Base-by-base conservation (phyloP, 106 monocot species). In the Phalaenopsis aphrodite region DNA sequence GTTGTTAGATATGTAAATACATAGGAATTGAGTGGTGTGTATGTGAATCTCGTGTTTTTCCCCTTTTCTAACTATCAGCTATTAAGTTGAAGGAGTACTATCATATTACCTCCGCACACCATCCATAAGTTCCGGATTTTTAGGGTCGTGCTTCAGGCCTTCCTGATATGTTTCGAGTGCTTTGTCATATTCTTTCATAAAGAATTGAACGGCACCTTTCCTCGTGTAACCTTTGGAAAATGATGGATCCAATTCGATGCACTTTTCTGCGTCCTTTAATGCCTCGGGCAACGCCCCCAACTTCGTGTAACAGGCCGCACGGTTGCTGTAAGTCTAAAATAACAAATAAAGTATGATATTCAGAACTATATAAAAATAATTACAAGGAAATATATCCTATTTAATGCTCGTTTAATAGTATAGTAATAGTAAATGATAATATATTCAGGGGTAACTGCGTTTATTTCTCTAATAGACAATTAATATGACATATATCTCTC, bases 181-280 rank as follows among this genome's bases (percentile, higher is more conserved):
- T 75, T 99, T 99, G 69, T 99, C 94, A 79, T 97, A 93, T 71
- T 99, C 98, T 81, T 99, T 94, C 94, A 99, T 99, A 74, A 99
- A 93, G 83, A 99, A 99, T 47, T 93, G 91, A 12, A 95, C 77
- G 8, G 98, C 88, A 82, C 94, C 94, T 84, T 99, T 94, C 78
- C 98, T 92, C 16, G 87, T 91, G 79, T 99, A 99, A 42, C 98
- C 98, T 55, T 99, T 99, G 11, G 87, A 71, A 48, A 94, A 99
- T 0, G 92, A 85, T 45, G 98, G 92, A 76, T 99, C 94, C 65
- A 99, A 89, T 83, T 99, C 98, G 78, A 99, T 92, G 85, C 98
- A 99, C 56, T 94, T 94, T 80, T 99, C 94, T 42, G 98, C 98
- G 80, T 99, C 94, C 75, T 99, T 99, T 23, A 99, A 52, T 69